Percentiles rank a stretch among this genome's conserved stretches.
Evolutionary conservation across 2,329 filamentous ascomycete species (phyloP).

Genomic region (Trichophyton schoenleinii): DNA sequence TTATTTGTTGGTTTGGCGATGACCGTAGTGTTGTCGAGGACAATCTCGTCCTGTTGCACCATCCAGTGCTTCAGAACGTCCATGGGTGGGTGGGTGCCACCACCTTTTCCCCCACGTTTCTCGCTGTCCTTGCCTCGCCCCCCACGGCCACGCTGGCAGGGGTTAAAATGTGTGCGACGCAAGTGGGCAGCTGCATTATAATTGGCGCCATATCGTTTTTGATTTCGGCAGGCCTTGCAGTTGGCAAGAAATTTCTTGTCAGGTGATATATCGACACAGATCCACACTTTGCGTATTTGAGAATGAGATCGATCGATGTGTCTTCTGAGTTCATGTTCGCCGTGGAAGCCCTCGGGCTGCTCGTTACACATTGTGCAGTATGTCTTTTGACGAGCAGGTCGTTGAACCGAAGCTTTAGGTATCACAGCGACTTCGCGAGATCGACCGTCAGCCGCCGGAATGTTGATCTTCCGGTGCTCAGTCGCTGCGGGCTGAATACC

Average conservation of each 20-base stretch:
- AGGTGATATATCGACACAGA: constrained; percentile 48
- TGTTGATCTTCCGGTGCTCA: constrained; percentile 39
- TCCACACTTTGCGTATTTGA: constrained; percentile 46
- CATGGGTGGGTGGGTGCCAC: constrained; percentile 50
- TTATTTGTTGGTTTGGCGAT: constrained; percentile 17
- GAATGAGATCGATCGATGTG: constrained; percentile 58
- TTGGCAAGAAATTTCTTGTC: constrained; percentile 56
- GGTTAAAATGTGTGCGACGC: constrained; percentile 75
- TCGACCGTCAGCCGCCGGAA: constrained; percentile 41
- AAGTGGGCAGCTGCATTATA: constrained; percentile 93
- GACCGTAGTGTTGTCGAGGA: constrained; percentile 24
- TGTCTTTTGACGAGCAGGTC: constrained; percentile 59
- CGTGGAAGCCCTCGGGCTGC: constrained; percentile 66
- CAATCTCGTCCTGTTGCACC: constrained; percentile 42
- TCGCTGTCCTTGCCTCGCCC: constrained; percentile 47
- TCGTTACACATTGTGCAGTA: constrained; percentile 59
- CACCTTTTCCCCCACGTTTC: constrained; percentile 49
- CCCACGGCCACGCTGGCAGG: constrained; percentile 42
- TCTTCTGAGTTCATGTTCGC: constrained; percentile 67
- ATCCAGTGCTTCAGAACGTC: constrained; percentile 50
- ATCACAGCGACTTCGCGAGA: constrained; percentile 44
- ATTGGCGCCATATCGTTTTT: constrained; percentile 77
- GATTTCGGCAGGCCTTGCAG: constrained; percentile 68
- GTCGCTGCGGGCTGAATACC: constrained; percentile 22
- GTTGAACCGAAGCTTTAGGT: constrained; percentile 45